Evolutionary conservation across 768 basidiomycete species (phyloP).

Genomic region (Lactarius akahatsu): DNA sequence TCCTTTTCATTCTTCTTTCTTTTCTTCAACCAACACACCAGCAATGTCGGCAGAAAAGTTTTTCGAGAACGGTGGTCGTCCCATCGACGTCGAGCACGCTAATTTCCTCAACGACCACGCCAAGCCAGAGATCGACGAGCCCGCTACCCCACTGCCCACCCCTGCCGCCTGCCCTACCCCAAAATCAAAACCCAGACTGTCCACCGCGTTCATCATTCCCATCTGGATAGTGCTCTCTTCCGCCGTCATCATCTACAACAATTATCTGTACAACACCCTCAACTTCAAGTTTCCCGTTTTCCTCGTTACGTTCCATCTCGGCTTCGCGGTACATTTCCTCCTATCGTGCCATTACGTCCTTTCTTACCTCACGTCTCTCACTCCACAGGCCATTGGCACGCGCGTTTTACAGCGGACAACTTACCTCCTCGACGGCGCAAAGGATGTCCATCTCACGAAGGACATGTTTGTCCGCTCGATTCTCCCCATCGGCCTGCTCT

Average conservation of each 20-base stretch:
- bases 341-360: slow-evolving; percentile 17
- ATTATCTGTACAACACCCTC: slow-evolving; percentile 79
- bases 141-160: slow-evolving; percentile 46
- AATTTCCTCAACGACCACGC: slow-evolving; percentile 22
- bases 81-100: slow-evolving; percentile 10
- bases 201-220: slow-evolving; percentile 75
- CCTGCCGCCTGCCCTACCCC: slow-evolving; percentile 50
- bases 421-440: slow-evolving; percentile 69
- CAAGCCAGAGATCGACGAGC: slow-evolving; percentile 29
- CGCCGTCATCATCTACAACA: slow-evolving; percentile 95
- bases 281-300: slow-evolving; percentile 91
- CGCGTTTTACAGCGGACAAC: slow-evolving; percentile 83
- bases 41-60: slow-evolving; percentile 23
- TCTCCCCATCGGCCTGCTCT: slow-evolving; percentile 89
- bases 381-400: slow-evolving; percentile 69
- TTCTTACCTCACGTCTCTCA: not conserved
- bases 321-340: slow-evolving; percentile 52
- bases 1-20: not conserved
- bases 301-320: slow-evolving; percentile 83
- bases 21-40: not conserved
- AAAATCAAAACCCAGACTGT: slow-evolving; percentile 51
- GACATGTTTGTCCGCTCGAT: slow-evolving; percentile 82
- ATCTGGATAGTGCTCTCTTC: slow-evolving; percentile 92
- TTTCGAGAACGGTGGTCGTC: slow-evolving; percentile 18
- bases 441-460: slow-evolving; percentile 77